A percentile compares a stretch with the other conserved stretches of the same genome.
Conservation (phyloP, 345 rosid species). For the Aquilaria sinensis region DNA sequence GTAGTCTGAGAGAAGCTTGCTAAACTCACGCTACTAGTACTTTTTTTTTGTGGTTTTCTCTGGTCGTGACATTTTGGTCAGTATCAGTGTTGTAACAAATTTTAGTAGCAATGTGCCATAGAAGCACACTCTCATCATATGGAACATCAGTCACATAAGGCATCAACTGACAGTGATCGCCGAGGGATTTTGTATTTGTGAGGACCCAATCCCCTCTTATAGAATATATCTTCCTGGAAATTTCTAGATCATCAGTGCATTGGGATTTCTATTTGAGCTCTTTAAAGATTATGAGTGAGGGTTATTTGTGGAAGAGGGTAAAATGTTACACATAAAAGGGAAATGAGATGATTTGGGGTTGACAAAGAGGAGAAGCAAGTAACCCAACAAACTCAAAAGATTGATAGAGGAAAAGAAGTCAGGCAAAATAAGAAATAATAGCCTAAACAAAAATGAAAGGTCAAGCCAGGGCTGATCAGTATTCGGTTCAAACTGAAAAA, state of each 20-base stretch:
- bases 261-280: constrained; percentile 27
- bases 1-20: constrained; percentile 15
- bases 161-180: constrained; percentile 13
- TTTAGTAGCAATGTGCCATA: constrained; percentile 61
- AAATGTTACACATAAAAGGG: no score
- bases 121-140: constrained; percentile 33
- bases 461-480: no score
- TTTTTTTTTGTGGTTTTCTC: not conserved
- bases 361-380: no score
- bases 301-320: no score
- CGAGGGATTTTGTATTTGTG: constrained; percentile 1
- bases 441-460: no score
- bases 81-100: constrained; percentile 24
- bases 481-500: no score
- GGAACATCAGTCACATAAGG: constrained; percentile 23
- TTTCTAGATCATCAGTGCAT: constrained; percentile 20
- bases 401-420: no score
- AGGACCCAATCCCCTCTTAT: constrained; percentile 50
- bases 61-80: not conserved
- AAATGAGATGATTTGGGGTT: no score
- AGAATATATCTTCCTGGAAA: constrained; percentile 29
- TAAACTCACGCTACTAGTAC: constrained; percentile 29
- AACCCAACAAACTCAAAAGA: no score
- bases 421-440: no score
- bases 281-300: constrained; percentile 12